A percentile compares a stretch with the other conserved stretches of the same genome.
Evolutionary conservation across 2,329 filamentous ascomycete genomes (phyloP).

Genomic region (Colletotrichum camelliae): DNA sequence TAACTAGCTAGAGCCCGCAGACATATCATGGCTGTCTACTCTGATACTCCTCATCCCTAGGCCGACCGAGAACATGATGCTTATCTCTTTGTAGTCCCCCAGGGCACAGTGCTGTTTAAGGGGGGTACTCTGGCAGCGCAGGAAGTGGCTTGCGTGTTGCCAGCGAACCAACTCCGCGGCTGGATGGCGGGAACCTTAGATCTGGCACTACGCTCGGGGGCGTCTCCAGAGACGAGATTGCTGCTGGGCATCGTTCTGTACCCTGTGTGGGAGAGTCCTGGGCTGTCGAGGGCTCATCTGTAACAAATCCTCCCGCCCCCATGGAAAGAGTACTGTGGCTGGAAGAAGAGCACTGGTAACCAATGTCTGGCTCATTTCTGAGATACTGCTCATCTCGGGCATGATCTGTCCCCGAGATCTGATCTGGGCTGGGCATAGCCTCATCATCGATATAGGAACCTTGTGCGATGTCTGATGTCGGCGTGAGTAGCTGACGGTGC

Average conservation of each 20-base stretch:
- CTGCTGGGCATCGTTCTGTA: neutral
- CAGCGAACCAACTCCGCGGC: neutral
- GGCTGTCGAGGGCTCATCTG: neutral
- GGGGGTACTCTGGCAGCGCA: constrained; percentile 42
- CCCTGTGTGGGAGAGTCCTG: neutral
- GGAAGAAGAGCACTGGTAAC: neutral
- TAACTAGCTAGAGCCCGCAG: constrained; percentile 15
- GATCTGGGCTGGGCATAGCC: neutral
- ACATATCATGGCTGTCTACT: constrained; percentile 4
- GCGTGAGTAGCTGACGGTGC: neutral
- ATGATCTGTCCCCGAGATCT: neutral
- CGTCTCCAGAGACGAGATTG: neutral
- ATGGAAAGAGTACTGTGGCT: neutral
- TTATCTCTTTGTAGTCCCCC: neutral
- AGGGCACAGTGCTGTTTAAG: neutral
- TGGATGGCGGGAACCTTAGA: constrained; percentile 8
- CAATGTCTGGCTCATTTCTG: neutral
- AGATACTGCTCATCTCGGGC: neutral
- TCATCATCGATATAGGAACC: neutral
- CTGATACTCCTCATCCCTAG: neutral
- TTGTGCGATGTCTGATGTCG: neutral
- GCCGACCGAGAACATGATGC: neutral
- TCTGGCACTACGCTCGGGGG: neutral
- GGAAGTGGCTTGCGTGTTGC: constrained; percentile 47
- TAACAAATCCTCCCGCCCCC: neutral